Base-by-base conservation (phyloP, 768 basidiomycete species). In the Tubosaeta sp. region DNA sequence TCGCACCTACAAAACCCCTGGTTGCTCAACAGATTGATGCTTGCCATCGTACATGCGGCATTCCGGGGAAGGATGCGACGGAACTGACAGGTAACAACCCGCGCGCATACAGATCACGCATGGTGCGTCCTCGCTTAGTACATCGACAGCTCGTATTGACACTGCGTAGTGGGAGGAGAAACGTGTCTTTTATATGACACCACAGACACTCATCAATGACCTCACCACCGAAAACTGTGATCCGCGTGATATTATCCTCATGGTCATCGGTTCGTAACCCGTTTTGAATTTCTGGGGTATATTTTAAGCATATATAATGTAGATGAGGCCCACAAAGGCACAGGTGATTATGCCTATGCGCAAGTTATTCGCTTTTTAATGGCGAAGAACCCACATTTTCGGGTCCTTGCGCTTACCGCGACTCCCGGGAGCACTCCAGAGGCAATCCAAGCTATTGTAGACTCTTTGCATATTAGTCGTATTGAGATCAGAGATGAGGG, bases 311-410 rank as follows among this genome's bases (percentile, higher is more conserved):
- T 43, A 12, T 39, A 46, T 39, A 27, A 39, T 38, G 43, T 51
- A 94, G 95, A 97, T 59, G 95, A 97, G 67, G 97, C 97, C 0
- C 97, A 99, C 71, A 85, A 87, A 59, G 95, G 91, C 11, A 91
- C 86, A 0, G 95, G 97, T 2, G 86, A 90, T 53, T 95, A 97
- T 60, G 87, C 95, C 5, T 98, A 98, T 63, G 88, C 89, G 41
- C 85, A 88, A 63, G 85, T 91, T 31, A 76, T 98, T 35, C 86
- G 94, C 8, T 91, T 78, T 60, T 77, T 99, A 60, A 97, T 94
- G 86, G 84, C 91, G 2, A 92, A 90, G 70, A 97, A 98, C 61
- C 93, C 93, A 0, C 81, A 94, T 68, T 95, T 95, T 64, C 85
- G 97, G 14, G 75, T 98, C 9, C 75, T 99, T 19, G 97, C 97